These are phyloP conservation scores for Pyricularia grisea DNA, from an alignment of 2,329 filamentous ascomycete species.

Conservation along the genomic window DNA sequence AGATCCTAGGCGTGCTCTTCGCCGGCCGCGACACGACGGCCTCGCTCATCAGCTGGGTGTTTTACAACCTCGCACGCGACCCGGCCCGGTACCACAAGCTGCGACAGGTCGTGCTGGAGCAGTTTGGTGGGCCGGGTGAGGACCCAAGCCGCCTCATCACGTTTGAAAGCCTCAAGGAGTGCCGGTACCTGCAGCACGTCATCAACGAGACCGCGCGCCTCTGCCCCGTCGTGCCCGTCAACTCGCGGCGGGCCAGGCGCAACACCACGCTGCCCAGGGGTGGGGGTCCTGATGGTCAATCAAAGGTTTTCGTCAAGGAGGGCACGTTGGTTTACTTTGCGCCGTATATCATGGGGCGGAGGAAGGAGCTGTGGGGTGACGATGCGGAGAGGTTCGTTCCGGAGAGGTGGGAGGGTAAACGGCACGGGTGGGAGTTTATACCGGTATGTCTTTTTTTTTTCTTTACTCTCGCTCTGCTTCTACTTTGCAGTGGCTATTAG, in stretches of 20 bases:
- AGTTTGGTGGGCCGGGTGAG: no score
- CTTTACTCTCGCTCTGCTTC: no score
- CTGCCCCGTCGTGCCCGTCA: conserved; percentile 11
- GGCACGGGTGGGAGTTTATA: not conserved
- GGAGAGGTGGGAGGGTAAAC: conserved; percentile 6
- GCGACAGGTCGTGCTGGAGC: not conserved
- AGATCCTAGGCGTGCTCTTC: conserved; percentile 11
- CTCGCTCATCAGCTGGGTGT: conserved; percentile 12
- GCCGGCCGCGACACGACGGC: conserved; percentile 17
- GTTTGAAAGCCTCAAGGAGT: conserved; percentile 12
- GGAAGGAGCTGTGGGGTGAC: conserved; percentile 6
- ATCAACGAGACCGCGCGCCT: conserved; percentile 15
- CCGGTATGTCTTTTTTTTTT: not conserved
- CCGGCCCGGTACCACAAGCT: not conserved
- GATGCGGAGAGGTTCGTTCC: conserved; percentile 8
- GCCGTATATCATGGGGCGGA: conserved; percentile 23
- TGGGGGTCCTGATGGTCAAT: conserved; percentile 30
- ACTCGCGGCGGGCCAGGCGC: conserved; percentile 8
- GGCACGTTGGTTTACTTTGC: conserved; percentile 27
- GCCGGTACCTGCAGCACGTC: conserved; percentile 13
- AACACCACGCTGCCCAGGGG: conserved; percentile 34
- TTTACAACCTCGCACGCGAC: conserved; percentile 7
- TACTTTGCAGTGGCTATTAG: no score
- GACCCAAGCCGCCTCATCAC: not conserved
- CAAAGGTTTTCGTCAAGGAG: conserved; percentile 33